Evolutionary conservation across 1,139 yeast genomes (phyloP), one percentile per base, ranked within the genome.

Genomic region (Hyphopichia khmerensis): DNA sequence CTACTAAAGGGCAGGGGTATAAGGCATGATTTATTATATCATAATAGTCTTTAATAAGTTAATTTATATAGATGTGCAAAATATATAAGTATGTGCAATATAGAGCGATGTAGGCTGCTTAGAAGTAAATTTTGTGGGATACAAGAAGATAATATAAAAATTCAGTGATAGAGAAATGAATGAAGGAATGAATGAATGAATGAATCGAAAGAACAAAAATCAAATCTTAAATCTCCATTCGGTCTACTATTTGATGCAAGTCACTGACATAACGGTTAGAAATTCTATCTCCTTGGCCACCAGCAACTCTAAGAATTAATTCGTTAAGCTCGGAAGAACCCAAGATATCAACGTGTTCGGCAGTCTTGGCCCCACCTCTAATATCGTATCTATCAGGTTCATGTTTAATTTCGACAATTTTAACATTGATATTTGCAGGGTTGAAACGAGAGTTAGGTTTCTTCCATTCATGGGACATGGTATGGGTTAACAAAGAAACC

Each of bases 361-460:
- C 97, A 1, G 98, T 93, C 59, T 87, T 87, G 18, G 97, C 96
- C 4, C 99, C 99, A 17, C 99, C 99, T 51, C 99, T 78, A 40
- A 93, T 86, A 66, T 95, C 99, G 58, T 86, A 89, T 52, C 88
- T 71, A 57, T 88, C 96, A 0, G 99, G 99, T 58, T 90, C 96
- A 57, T 93, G 96, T 54, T 80, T 79, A 70, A 93, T 86, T 62
- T 93, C 99, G 8, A 93, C 96, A 36, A 90, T 75, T 24, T 81
- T 89, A 21, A 91, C 95, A 18, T 72, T 57, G 3, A 81, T 66
- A 23, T 78, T 76, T 1, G 87, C 95, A 1, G 99, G 99, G 59
- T 93, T 93, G 69, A 79, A 91, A 45, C 86, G 75, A 35, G 87
- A 82, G 32, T 62, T 46, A 1, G 75, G 75, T 52, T 84, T 82